These are phyloP conservation scores for Taiozyma onychis DNA, from an alignment of 1,139 yeast genomes.

Conservation along the genomic window DNA sequence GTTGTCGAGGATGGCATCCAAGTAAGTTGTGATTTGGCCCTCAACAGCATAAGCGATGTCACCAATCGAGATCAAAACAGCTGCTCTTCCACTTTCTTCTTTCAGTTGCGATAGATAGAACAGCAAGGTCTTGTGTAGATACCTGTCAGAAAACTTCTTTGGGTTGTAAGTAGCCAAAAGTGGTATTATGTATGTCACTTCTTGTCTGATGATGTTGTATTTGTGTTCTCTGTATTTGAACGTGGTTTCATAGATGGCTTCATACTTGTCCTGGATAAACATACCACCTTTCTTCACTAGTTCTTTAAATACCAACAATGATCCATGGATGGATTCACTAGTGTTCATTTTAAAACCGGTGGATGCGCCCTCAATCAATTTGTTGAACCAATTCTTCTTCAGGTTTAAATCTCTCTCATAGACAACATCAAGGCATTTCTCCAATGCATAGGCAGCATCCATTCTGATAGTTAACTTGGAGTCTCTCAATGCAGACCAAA, in stretches of 20 bases:
- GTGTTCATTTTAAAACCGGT: constrained; percentile 42
- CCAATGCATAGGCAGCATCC: constrained; percentile 81
- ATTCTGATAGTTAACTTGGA: constrained; percentile 65
- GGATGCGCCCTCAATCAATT: constrained; percentile 59
- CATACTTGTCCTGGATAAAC: constrained; percentile 67
- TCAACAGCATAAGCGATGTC: constrained; percentile 80
- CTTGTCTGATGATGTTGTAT: constrained; percentile 69
- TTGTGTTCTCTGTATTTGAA: constrained; percentile 75
- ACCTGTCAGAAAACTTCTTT: constrained; percentile 70
- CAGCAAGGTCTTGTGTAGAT: constrained; percentile 73
- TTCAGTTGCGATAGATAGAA: constrained; percentile 77
- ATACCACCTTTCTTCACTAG: constrained; percentile 61
- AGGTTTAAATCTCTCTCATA: constrained; percentile 72
- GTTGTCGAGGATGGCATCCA: constrained; percentile 80
- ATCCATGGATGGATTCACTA: constrained; percentile 78
- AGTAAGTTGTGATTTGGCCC: constrained; percentile 80
- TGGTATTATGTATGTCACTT: constrained; percentile 78
- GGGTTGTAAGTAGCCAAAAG: constrained; percentile 76
- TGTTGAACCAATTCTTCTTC: constrained; percentile 68
- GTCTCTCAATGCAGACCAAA: constrained; percentile 87
- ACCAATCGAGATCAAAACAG: constrained; percentile 80
- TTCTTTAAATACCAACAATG: constrained; percentile 77
- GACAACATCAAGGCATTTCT: constrained; percentile 71
- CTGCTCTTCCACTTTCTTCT: constrained; percentile 70
- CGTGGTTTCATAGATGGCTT: constrained; percentile 71